phyloP scores from a whole-genome alignment of 805 yeast species.

The Lipomyces sp. region DNA sequence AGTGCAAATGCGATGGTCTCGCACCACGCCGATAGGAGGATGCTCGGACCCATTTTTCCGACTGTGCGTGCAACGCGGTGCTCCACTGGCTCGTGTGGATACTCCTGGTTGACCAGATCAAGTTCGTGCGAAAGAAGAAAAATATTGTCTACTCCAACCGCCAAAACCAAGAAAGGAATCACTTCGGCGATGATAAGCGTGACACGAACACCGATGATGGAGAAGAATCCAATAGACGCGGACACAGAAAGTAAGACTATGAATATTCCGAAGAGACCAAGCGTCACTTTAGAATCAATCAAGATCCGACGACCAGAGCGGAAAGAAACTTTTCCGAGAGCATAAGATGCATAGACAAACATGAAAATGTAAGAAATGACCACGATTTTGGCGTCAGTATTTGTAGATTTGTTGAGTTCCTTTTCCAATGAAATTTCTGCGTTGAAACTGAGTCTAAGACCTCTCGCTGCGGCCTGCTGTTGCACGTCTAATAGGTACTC shows the following conservation, averaged over 20 bases:
- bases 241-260: slow-evolving; percentile 78
- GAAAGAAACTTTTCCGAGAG: slow-evolving; percentile 45
- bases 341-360: slow-evolving; percentile 84
- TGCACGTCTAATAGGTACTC: slow-evolving; percentile 47
- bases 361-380: slow-evolving; percentile 72
- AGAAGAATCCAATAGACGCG: slow-evolving; percentile 78
- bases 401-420: slow-evolving; percentile 77
- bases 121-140: slow-evolving; percentile 82
- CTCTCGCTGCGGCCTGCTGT: slow-evolving; percentile 48
- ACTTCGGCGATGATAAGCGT: slow-evolving; percentile 95
- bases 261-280: slow-evolving; percentile 80
- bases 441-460: slow-evolving; percentile 65
- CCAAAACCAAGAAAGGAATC: slow-evolving; percentile 86
- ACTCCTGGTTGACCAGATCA: slow-evolving; percentile 49
- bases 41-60: slow-evolving; percentile 81
- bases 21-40: slow-evolving; percentile 68
- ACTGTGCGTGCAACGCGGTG: slow-evolving; percentile 62
- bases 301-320: slow-evolving; percentile 26
- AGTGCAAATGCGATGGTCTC: slow-evolving; percentile 77
- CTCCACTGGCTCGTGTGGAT: slow-evolving; percentile 50
- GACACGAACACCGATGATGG: slow-evolving; percentile 72
- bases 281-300: slow-evolving; percentile 57
- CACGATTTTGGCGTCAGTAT: slow-evolving; percentile 70
- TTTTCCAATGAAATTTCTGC: slow-evolving; percentile 82
- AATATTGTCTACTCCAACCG: slow-evolving; percentile 95